These are phyloP conservation scores for Prasinococcaceae sp. DNA, from an alignment of 139 green algal genomes.

Conservation along the genomic window DNA sequence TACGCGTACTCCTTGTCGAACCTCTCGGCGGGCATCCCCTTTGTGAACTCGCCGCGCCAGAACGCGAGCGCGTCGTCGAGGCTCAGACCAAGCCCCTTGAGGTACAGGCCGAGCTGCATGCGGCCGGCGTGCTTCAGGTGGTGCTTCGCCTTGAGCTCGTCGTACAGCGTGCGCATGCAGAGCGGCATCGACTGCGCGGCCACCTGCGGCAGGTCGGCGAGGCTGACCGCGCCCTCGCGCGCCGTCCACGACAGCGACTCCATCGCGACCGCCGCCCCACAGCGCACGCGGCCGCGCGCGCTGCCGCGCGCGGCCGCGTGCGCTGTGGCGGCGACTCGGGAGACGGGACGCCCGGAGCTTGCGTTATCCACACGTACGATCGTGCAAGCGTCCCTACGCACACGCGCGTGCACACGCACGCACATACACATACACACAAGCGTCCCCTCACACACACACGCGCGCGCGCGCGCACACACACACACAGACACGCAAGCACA, in stretches of 20 bases:
- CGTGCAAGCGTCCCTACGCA: too few relatives aligned
- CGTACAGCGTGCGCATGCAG: conserved; percentile 25
- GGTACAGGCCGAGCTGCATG: conserved; percentile 86
- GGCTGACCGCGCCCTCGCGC: too few relatives aligned
- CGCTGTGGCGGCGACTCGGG: conserved; percentile 21
- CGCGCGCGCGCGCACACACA: too few relatives aligned
- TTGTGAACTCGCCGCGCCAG: conserved; percentile 68
- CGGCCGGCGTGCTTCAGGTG: conserved; percentile 82
- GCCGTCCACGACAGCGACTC: too few relatives aligned
- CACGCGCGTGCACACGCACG: too few relatives aligned
- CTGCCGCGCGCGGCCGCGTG: not conserved
- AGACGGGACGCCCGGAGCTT: too few relatives aligned
- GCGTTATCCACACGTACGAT: too few relatives aligned
- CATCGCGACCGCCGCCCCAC: not conserved
- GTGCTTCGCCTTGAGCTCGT: conserved; percentile 45
- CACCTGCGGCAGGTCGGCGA: conserved; percentile 18
- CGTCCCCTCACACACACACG: too few relatives aligned
- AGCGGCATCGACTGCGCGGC: conserved; percentile 30
- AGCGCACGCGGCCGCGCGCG: not conserved
- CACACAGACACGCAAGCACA: too few relatives aligned
- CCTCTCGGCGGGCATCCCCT: conserved; percentile 48
- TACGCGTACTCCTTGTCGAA: conserved; percentile 97
- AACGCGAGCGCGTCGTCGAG: conserved; percentile 86
- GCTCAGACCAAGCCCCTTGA: conserved; percentile 81
- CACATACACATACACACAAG: too few relatives aligned